Conservation (phyloP, 2,329 filamentous ascomycete species). For the Exserohilum rostratum region DNA sequence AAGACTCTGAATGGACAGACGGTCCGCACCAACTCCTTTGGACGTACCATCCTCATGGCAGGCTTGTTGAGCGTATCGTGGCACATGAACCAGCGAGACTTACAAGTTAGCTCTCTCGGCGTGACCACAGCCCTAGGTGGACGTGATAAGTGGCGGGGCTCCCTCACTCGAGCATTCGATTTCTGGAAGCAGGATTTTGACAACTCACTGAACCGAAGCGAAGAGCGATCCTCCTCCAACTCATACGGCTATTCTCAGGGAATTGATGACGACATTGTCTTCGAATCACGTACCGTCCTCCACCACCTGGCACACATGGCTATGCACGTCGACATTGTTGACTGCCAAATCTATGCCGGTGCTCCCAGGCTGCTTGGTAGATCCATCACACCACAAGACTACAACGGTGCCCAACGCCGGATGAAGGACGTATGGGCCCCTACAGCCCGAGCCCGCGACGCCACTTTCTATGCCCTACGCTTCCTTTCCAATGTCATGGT, state of each 20-base stretch:
- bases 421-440: conserved; percentile 92
- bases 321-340: conserved; percentile 96
- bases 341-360: conserved; percentile 93
- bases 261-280: conserved; percentile 70
- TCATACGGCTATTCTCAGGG: conserved; percentile 41
- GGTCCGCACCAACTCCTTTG: conserved; percentile 91
- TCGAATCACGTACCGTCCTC: conserved; percentile 85
- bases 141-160: conserved; percentile 87
- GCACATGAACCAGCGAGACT: conserved; percentile 96
- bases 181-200: conserved; percentile 94
- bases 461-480: conserved; percentile 88
- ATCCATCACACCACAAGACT: conserved; percentile 81
- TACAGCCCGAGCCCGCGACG: conserved; percentile 84
- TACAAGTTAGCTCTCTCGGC: conserved; percentile 87
- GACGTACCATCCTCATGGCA: conserved; percentile 90
- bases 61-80: conserved; percentile 91
- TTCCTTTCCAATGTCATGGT: conserved; percentile 86
- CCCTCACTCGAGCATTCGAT: conserved; percentile 86
- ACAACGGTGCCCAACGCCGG: conserved; percentile 76
- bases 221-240: conserved; percentile 38
- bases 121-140: conserved; percentile 81
- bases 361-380: conserved; percentile 84
- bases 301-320: conserved; percentile 97
- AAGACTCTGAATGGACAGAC: conserved; percentile 83
- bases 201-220: conserved; percentile 70